Evolutionary conservation across 345 rosid species (phyloP).

Genomic region (Erucastrum elatum): DNA sequence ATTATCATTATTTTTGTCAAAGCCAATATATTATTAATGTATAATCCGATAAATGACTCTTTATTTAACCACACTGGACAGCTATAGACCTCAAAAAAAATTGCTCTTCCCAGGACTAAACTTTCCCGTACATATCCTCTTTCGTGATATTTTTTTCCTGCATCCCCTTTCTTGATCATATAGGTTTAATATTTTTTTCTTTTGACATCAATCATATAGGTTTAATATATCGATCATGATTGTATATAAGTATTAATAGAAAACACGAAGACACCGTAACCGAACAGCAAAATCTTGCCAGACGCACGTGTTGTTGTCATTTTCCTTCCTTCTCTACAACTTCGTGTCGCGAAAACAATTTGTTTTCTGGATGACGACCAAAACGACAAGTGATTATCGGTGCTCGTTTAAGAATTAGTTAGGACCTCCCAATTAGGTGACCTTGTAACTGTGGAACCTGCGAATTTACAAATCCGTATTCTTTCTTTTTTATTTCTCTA

Average conservation of each 20-base stretch:
- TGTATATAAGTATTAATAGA: neutral
- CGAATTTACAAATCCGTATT: conserved; percentile 16
- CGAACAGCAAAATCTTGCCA: conserved; percentile 32
- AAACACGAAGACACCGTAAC: neutral
- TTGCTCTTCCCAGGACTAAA: neutral
- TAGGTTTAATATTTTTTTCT: neutral
- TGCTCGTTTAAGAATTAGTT: neutral
- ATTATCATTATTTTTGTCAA: neutral
- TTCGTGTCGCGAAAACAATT: neutral
- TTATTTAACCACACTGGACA: neutral
- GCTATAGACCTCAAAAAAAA: neutral
- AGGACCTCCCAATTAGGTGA: neutral
- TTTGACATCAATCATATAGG: neutral
- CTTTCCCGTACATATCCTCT: neutral
- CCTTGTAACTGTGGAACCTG: conserved; percentile 8
- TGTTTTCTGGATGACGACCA: conserved; percentile 6
- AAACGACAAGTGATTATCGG: conserved; percentile 15
- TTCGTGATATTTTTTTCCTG: neutral
- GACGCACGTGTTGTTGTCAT: conserved; percentile 39
- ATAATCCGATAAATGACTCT: neutral
- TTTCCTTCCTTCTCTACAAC: conserved; percentile 1
- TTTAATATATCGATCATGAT: neutral
- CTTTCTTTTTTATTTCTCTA: neutral
- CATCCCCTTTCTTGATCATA: neutral
- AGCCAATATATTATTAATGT: neutral